A percentile compares a stretch with the other conserved stretches of the same genome.
Conservation (phyloP, 2,329 filamentous ascomycete species). For the Colletotrichum sp. region DNA sequence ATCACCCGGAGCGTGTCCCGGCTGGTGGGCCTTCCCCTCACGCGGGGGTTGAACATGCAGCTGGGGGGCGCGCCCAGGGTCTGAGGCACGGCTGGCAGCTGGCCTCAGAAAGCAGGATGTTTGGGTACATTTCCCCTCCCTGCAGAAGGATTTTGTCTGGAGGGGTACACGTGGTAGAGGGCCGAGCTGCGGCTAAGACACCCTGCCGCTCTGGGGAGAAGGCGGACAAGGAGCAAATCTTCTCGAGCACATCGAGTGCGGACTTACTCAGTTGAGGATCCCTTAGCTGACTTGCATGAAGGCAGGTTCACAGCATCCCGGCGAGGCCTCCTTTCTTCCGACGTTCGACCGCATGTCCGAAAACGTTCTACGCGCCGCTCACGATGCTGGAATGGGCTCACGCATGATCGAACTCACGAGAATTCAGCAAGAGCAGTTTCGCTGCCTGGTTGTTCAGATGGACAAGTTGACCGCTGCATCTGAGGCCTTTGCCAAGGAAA, state of each 20-base stretch:
- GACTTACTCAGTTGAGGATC: not conserved
- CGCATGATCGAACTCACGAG: too few relatives aligned
- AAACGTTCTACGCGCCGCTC: not conserved
- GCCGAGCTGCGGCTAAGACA: not conserved
- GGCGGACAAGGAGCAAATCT: not conserved
- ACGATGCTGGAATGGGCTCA: not conserved
- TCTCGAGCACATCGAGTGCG: not conserved
- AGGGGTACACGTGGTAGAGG: not conserved
- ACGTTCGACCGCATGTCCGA: not conserved
- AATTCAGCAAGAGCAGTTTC: too few relatives aligned
- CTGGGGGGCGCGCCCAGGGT: not conserved
- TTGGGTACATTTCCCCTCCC: not conserved
- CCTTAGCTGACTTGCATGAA: not conserved
- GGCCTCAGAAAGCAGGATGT: not conserved
- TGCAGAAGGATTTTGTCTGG: not conserved
- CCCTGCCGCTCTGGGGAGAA: not conserved
- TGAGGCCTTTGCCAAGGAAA: too few relatives aligned
- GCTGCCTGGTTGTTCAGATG: too few relatives aligned
- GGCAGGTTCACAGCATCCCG: not conserved
- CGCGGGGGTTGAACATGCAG: not conserved
- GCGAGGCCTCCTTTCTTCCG: not conserved
- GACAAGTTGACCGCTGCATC: too few relatives aligned
- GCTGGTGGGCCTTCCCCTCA: not conserved
- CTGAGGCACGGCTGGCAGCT: not conserved
- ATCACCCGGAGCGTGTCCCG: not conserved